Conservation (phyloP, 345 rosid genomes). For the Rhizophora apiculata region DNA sequence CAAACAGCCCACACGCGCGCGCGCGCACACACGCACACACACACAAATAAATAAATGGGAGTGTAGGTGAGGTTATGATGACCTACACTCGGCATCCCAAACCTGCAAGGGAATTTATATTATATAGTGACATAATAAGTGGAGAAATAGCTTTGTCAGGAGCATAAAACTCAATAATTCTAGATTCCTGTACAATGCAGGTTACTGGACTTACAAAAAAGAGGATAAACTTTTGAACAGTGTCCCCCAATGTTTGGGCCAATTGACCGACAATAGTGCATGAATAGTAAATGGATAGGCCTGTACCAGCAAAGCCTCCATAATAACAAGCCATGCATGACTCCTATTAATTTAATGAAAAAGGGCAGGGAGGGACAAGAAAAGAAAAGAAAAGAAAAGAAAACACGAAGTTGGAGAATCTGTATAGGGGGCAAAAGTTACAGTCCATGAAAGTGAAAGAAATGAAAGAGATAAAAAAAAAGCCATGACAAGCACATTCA, state of each 20-base stretch:
- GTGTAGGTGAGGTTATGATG: too few species aligned
- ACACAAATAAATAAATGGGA: too few species aligned
- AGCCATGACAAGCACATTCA: constrained; percentile 3
- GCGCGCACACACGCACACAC: too few species aligned
- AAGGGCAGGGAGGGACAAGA: too few species aligned
- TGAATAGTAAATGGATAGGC: constrained; percentile 37
- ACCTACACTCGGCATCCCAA: too few species aligned
- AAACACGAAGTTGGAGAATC: not conserved
- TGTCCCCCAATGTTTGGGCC: constrained; percentile 30
- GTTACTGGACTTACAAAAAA: constrained; percentile 6
- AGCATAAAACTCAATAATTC: constrained; percentile 18
- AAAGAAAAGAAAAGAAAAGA: not conserved
- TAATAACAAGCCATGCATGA: constrained; percentile 16
- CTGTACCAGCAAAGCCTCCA: constrained; percentile 14
- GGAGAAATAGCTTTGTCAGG: constrained; percentile 5
- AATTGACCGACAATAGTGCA: constrained; percentile 35
- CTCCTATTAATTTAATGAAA: too few species aligned
- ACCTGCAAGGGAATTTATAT: too few species aligned
- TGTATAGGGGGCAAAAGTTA: constrained; percentile 11
- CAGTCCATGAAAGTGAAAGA: constrained; percentile 16
- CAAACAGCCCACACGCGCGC: too few species aligned
- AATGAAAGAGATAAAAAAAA: constrained; percentile 1
- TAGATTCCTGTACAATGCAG: constrained; percentile 22
- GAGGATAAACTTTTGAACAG: constrained; percentile 6
- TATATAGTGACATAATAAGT: constrained; percentile 24